Evolutionary conservation across 148 eudicot genomes (phyloP).

Genomic region (Spergularia marina): DNA sequence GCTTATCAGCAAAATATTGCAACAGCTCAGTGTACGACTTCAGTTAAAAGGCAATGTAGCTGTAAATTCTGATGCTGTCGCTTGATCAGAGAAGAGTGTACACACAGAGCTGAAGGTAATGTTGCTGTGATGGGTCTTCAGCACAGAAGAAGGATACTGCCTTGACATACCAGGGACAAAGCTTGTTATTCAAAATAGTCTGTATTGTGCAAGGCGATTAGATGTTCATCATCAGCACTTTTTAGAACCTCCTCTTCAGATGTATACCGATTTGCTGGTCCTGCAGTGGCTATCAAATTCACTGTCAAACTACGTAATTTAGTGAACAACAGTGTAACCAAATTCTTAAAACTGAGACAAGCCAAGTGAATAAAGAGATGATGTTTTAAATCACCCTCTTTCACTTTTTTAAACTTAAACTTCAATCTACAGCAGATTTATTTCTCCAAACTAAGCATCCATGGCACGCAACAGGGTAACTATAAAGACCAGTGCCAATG

Average conservation of each 20-base stretch:
- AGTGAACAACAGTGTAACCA: background rate
- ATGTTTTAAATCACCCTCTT: no score
- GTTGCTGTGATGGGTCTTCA: background rate
- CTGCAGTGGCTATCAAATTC: conserved; percentile 34
- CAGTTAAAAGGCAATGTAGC: background rate
- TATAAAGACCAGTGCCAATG: background rate
- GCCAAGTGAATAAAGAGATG: no score
- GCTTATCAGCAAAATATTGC: background rate
- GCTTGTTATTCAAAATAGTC: conserved; percentile 43
- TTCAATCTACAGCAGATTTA: background rate
- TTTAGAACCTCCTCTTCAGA: conserved; percentile 37
- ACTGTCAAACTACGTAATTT: conserved; percentile 6
- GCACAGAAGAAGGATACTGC: background rate
- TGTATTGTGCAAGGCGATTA: conserved; percentile 48
- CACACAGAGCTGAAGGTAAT: background rate
- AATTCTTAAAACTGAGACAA: background rate
- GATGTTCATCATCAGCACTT: conserved; percentile 46
- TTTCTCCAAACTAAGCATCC: background rate
- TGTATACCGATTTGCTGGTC: conserved; percentile 45
- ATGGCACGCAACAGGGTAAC: background rate
- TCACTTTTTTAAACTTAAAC: no score
- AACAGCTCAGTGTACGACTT: background rate
- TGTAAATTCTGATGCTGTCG: no score
- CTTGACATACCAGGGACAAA: background rate
- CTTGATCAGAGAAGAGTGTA: background rate